These are phyloP conservation scores for Isatis lusitanica DNA, from an alignment of 441 rosid genomes.

Conservation along the genomic window DNA sequence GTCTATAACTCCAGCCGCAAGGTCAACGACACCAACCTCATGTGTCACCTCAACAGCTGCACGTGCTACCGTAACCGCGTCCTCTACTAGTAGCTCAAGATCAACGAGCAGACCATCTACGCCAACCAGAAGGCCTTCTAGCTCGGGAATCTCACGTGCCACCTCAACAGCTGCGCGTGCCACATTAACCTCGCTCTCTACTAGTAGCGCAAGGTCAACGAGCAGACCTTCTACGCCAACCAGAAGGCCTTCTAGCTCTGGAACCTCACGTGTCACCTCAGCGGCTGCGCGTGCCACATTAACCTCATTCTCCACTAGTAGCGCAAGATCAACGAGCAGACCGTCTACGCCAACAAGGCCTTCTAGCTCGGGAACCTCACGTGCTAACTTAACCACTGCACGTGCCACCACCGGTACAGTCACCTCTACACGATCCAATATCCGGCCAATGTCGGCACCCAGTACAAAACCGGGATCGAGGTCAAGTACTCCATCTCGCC, in stretches of 20 bases:
- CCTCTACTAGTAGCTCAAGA: conserved; percentile 48
- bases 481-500: conserved; percentile 46
- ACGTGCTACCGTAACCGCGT: conserved; percentile 48
- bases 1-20: conserved; percentile 42
- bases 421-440: conserved; percentile 28
- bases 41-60: conserved; percentile 36
- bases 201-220: conserved; percentile 41
- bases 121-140: conserved; percentile 54
- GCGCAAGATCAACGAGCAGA: conserved; percentile 39
- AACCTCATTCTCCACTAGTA: conserved; percentile 47
- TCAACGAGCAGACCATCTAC: conserved; percentile 27
- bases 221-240: conserved; percentile 43
- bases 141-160: conserved; percentile 23
- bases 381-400: conserved; percentile 38
- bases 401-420: conserved; percentile 46
- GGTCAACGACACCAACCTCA: conserved; percentile 53
- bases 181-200: conserved; percentile 44
- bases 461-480: conserved; percentile 60
- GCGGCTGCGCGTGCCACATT: conserved; percentile 35
- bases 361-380: conserved; percentile 54
- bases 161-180: conserved; percentile 45
- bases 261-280: conserved; percentile 46
- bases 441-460: conserved; percentile 39
- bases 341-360: conserved; percentile 54
- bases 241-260: conserved; percentile 57